Evolutionary conservation across 2,329 filamentous ascomycete species (phyloP).

Genomic region (Biscogniauxia marginata): DNA sequence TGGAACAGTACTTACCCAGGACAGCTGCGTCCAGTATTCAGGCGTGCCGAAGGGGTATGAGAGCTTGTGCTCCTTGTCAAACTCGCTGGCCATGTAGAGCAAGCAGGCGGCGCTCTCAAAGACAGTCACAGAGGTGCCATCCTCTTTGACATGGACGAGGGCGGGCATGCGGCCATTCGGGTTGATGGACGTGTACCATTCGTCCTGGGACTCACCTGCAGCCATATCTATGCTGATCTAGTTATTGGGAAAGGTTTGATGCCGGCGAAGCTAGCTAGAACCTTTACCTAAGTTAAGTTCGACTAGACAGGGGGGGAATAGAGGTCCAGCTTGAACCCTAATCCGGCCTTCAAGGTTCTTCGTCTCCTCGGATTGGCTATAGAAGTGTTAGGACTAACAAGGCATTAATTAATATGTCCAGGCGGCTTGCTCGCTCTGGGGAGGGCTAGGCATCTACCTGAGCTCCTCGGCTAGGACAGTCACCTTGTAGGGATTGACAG

Average conservation of each 20-base stretch:
- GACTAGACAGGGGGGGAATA: too few relatives aligned
- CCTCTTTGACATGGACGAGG: slow-evolving; percentile 24
- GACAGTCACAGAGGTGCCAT: slow-evolving; percentile 21
- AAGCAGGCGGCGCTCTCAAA: slow-evolving; percentile 28
- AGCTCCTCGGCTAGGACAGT: slow-evolving; percentile 25
- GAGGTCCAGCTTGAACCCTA: too few relatives aligned
- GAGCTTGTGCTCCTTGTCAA: slow-evolving; percentile 25
- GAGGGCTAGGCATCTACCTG: slow-evolving; percentile 10
- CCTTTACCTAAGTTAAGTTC: not conserved
- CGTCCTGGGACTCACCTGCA: slow-evolving; percentile 12
- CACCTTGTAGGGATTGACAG: slow-evolving; percentile 24
- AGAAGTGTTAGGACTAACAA: too few relatives aligned
- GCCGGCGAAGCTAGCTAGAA: not conserved
- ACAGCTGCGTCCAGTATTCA: slow-evolving; percentile 25
- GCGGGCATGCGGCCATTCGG: slow-evolving; percentile 25
- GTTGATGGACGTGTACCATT: slow-evolving; percentile 25
- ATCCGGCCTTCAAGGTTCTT: too few relatives aligned
- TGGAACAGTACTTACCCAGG: slow-evolving; percentile 20
- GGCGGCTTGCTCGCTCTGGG: not conserved
- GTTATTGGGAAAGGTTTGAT: slow-evolving; percentile 20
- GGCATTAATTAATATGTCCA: not conserved
- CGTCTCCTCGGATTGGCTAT: too few relatives aligned
- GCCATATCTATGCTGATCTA: slow-evolving; percentile 18
- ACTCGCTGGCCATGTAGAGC: slow-evolving; percentile 23
- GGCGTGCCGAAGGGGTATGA: slow-evolving; percentile 19